A percentile compares a stretch with the other conserved stretches of the same genome.
phyloP scores from a whole-genome alignment of 345 rosid species.

The Cochlearia excelsa region DNA sequence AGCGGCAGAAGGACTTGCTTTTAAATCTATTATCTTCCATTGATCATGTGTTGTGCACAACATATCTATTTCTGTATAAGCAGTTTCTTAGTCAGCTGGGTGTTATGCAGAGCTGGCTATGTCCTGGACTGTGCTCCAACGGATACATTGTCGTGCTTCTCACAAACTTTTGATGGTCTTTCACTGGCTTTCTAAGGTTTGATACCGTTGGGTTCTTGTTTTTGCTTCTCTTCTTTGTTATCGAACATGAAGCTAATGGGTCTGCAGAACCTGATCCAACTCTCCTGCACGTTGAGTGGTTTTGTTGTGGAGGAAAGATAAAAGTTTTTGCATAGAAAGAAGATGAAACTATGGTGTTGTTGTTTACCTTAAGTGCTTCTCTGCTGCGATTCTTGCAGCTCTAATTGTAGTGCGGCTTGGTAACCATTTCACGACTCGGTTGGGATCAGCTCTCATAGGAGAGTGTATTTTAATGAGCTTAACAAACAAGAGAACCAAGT shows the following conservation, averaged over 20 bases:
- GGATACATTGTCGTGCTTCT: slow-evolving; percentile 61
- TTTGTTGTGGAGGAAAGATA: background rate
- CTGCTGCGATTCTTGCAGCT: slow-evolving; percentile 82
- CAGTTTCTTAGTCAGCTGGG: slow-evolving; percentile 33
- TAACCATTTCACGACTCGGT: slow-evolving; percentile 66
- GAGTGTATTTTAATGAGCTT: slow-evolving; percentile 96
- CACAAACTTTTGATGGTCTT: slow-evolving; percentile 54
- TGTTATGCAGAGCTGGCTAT: slow-evolving; percentile 59
- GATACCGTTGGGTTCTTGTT: slow-evolving; percentile 36
- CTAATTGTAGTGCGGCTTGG: slow-evolving; percentile 57
- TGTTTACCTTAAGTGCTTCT: slow-evolving; percentile 72
- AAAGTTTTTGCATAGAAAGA: background rate
- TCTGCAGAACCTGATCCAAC: slow-evolving; percentile 67
- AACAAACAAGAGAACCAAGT: slow-evolving; percentile 25
- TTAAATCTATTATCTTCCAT: background rate
- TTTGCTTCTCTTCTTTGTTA: slow-evolving; percentile 45
- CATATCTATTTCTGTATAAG: background rate
- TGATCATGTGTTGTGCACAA: background rate
- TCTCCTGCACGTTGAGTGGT: slow-evolving; percentile 44
- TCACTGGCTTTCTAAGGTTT: slow-evolving; percentile 46
- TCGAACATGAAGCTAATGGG: slow-evolving; percentile 53
- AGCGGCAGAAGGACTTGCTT: background rate
- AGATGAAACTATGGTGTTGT: background rate
- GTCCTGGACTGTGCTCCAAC: slow-evolving; percentile 63
- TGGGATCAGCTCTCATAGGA: slow-evolving; percentile 79